A percentile compares a stretch with the other conserved stretches of the same genome.
Evolutionary conservation across 2,329 filamentous ascomycete genomes (phyloP).

Genomic region (Lachnellula hyalina): DNA sequence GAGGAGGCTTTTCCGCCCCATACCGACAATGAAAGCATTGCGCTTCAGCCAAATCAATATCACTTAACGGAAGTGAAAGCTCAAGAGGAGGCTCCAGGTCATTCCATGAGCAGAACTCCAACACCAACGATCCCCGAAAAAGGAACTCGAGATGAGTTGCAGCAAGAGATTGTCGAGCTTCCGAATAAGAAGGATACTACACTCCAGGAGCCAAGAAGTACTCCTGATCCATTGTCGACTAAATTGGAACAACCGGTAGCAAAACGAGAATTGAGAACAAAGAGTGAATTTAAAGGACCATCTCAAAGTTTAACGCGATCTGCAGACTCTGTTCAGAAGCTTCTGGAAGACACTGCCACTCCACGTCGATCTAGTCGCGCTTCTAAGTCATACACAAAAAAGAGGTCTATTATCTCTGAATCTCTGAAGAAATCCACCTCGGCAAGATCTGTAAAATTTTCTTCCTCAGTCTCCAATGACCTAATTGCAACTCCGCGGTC

Average conservation of each 20-base stretch:
- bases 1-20: too few relatives aligned
- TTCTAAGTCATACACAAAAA: not conserved
- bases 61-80: too few relatives aligned
- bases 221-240: not conserved
- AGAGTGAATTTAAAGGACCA: conserved; percentile 8
- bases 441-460: not conserved
- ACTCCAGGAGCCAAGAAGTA: not conserved
- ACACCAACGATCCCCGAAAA: not conserved
- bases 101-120: too few relatives aligned
- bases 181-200: too few relatives aligned
- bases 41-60: too few relatives aligned
- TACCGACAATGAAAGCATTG: too few relatives aligned
- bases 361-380: conserved; percentile 1
- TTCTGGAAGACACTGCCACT: not conserved
- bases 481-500: not conserved
- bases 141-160: not conserved
- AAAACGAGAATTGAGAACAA: conserved; percentile 5
- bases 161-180: too few relatives aligned
- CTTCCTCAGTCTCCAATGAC: not conserved
- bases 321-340: not conserved
- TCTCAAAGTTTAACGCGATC: conserved; percentile 4
- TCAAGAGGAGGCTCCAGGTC: too few relatives aligned
- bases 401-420: not conserved
- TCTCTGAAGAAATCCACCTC: not conserved
- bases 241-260: not conserved